These are phyloP conservation scores for Galerina marginata DNA, from an alignment of 768 basidiomycete genomes.

Conservation along the genomic window DNA sequence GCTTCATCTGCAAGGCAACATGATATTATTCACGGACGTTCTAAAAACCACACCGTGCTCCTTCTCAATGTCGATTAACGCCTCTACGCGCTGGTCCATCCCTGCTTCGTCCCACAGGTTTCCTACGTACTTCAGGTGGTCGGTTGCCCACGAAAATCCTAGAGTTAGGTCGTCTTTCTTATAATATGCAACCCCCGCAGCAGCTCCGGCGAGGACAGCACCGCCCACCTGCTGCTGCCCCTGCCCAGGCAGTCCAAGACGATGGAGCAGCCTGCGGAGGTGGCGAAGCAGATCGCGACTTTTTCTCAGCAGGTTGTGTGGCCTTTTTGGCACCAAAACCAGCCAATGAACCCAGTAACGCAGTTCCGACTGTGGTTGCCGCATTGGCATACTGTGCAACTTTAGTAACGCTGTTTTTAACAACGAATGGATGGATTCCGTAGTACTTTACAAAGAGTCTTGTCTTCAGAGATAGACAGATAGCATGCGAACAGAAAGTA, in stretches of 20 bases:
- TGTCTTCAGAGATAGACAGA: slow-evolving; percentile 2
- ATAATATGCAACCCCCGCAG: slow-evolving; percentile 85
- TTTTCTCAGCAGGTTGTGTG: slow-evolving; percentile 24
- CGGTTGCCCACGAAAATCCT: slow-evolving; percentile 77
- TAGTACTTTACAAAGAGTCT: slow-evolving; percentile 63
- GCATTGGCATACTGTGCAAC: slow-evolving; percentile 71
- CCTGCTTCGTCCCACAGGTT: slow-evolving; percentile 81
- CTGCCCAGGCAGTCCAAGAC: slow-evolving; percentile 28
- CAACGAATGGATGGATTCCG: slow-evolving; percentile 83
- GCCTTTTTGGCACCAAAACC: slow-evolving; percentile 53
- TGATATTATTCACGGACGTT: slow-evolving; percentile 53
- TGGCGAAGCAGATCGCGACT: slow-evolving; percentile 22
- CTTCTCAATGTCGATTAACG: slow-evolving; percentile 63
- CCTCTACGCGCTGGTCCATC: slow-evolving; percentile 65
- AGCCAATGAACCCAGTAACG: slow-evolving; percentile 61
- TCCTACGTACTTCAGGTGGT: slow-evolving; percentile 90
- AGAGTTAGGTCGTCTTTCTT: slow-evolving; percentile 74
- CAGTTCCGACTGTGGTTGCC: slow-evolving; percentile 68
- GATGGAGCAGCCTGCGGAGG: slow-evolving; percentile 18
- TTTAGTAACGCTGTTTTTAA: slow-evolving; percentile 83
- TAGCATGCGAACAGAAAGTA: neutral
- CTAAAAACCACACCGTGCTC: slow-evolving; percentile 71
- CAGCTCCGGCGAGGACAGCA: slow-evolving; percentile 79
- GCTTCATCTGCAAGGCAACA: neutral
- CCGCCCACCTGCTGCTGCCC: slow-evolving; percentile 64